Base-by-base conservation (phyloP, 139 green algal species). In the Asterochloris sp. region DNA sequence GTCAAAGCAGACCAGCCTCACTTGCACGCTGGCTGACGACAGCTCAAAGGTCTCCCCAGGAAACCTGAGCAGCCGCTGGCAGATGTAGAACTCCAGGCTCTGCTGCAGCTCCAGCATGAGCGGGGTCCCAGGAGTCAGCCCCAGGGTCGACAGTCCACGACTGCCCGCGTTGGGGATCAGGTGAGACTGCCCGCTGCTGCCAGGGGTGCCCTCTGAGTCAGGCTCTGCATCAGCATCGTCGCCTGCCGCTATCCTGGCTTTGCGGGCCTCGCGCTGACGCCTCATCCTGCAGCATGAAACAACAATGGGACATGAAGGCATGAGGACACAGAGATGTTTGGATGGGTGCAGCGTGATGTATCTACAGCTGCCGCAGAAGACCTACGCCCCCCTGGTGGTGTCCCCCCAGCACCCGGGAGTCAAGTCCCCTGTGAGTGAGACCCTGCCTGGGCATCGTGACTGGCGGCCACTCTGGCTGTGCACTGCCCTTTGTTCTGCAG, bases 21-120 rank as follows among this genome's bases (percentile, higher is more conserved):
- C 89, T 89, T 91, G 87, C 11, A 98, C 94, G 11, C 89, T 96
- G 21, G 88, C 90, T 24, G 94, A 93, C 15, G 90, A 95, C 27
- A 98, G 54, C 87, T 97, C 94, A 83, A 93, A 95, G 17, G 86
- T 29, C 21, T 96, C 66, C 85, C 93, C 84, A 11, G 62, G 38
- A 62, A 78, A 91, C 78, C 83, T 73, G 21, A 76, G 75, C 73
- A 95, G 85, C 17, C 85, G 76, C 26, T 89, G 78, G 64, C 78
- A 88, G n/a, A 95, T 89, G 82, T 88, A 97, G 83, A 91, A 92
- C 28, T 75, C 79, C 28, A 96, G 89, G 26, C 88, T 90, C 61
- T 90, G 80, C 21, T 90, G 87, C 23, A 97, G 81, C 83, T 94
- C 87, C 23, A 90, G 78, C 94, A 97, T 97, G 83, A 97, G 92